Evolutionary conservation across 1,284 basidiomycete genomes (phyloP).

Genomic region (Ustilago cynodontis): DNA sequence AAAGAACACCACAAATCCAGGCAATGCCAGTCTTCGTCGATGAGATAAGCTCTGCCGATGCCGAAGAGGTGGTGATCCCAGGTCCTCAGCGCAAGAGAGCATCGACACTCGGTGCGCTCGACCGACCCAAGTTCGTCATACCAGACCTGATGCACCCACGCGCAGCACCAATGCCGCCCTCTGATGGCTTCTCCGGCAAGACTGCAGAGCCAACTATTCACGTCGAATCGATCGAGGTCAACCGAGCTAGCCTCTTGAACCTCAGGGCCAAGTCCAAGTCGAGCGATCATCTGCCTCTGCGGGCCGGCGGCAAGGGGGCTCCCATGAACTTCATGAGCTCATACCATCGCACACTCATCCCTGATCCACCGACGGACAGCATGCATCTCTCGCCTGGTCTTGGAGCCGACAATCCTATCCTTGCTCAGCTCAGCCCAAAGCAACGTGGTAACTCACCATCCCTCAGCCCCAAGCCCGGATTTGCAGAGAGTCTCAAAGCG

Average conservation of each 20-base stretch:
- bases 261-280: slow-evolving; percentile 41
- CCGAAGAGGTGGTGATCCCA: neutral
- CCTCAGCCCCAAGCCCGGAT: slow-evolving; percentile 35
- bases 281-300: slow-evolving; percentile 41
- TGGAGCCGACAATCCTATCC: slow-evolving; percentile 42
- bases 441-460: slow-evolving; percentile 30
- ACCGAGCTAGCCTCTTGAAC: slow-evolving; percentile 24
- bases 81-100: slow-evolving; percentile 31
- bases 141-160: slow-evolving; percentile 44
- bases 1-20: slow-evolving; percentile 16
- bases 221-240: slow-evolving; percentile 32
- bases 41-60: neutral
- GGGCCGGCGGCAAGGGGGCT: slow-evolving; percentile 9
- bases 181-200: slow-evolving; percentile 6
- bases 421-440: slow-evolving; percentile 45
- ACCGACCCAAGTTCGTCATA: slow-evolving; percentile 34
- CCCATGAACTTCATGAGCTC: slow-evolving; percentile 48
- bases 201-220: slow-evolving; percentile 17
- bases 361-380: slow-evolving; percentile 39
- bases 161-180: slow-evolving; percentile 40
- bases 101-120: slow-evolving; percentile 41
- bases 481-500: slow-evolving; percentile 39
- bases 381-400: slow-evolving; percentile 40
- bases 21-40: slow-evolving; percentile 14
- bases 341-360: slow-evolving; percentile 46